These are phyloP conservation scores for Leucosporidium scottii DNA, from an alignment of 768 basidiomycete species.

Conservation along the genomic window DNA sequence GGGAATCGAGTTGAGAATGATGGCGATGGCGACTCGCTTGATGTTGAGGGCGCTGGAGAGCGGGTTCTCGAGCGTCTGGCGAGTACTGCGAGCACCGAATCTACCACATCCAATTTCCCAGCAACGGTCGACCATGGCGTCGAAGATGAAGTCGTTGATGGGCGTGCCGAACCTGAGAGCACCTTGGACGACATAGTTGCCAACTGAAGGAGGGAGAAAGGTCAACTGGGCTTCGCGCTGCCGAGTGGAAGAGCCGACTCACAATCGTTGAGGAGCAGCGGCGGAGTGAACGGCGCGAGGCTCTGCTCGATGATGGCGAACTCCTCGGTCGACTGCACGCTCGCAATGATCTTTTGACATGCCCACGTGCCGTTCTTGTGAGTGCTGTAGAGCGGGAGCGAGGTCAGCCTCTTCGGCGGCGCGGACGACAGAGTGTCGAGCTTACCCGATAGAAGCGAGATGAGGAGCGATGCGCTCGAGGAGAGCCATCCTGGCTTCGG, in stretches of 20 bases:
- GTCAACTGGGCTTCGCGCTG: neutral
- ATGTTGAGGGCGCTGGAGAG: slow-evolving; percentile 81
- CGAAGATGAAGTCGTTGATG: slow-evolving; percentile 90
- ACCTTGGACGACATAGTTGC: slow-evolving; percentile 50
- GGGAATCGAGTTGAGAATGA: slow-evolving; percentile 95
- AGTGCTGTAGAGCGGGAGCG: slow-evolving; percentile 44
- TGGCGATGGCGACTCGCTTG: slow-evolving; percentile 85
- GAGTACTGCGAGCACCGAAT: slow-evolving; percentile 95
- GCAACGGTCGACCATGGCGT: slow-evolving; percentile 93
- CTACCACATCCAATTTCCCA: slow-evolving; percentile 97
- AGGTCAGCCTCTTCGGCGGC: too few relatives aligned
- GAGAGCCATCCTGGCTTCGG: slow-evolving; percentile 73
- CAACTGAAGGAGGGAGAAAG: slow-evolving; percentile 32
- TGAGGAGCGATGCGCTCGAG: slow-evolving; percentile 88
- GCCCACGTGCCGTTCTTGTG: slow-evolving; percentile 99
- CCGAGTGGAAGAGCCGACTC: slow-evolving; percentile 41
- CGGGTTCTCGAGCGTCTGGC: slow-evolving; percentile 88
- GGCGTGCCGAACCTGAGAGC: slow-evolving; percentile 85
- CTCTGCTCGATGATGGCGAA: slow-evolving; percentile 75
- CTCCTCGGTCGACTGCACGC: slow-evolving; percentile 80
- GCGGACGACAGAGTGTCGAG: too few relatives aligned
- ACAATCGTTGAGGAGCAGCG: slow-evolving; percentile 92
- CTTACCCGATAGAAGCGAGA: slow-evolving; percentile 79
- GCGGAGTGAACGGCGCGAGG: slow-evolving; percentile 82
- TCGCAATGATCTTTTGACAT: slow-evolving; percentile 97